These are phyloP conservation scores for Cephaloascus albidus DNA, from an alignment of 805 yeast genomes.

Conservation along the genomic window DNA sequence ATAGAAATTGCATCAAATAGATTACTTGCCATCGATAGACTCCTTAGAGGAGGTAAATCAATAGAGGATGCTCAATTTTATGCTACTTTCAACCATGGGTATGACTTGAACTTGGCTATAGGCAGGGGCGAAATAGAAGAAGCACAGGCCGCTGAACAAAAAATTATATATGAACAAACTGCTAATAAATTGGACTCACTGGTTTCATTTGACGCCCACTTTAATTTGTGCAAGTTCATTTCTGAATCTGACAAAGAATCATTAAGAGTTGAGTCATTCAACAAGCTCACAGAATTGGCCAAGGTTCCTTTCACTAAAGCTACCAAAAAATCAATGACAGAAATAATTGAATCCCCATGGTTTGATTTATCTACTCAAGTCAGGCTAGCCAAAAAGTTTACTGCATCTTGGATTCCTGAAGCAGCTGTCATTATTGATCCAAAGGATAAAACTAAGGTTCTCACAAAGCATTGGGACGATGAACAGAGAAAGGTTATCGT, in stretches of 20 bases:
- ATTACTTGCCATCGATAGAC: constrained; percentile 42
- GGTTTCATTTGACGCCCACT: constrained; percentile 38
- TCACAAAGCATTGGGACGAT: constrained; percentile 55
- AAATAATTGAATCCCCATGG: constrained; percentile 31
- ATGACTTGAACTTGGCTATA: constrained; percentile 30
- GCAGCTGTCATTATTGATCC: constrained; percentile 27
- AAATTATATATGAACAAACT: constrained; percentile 22
- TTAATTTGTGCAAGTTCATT: constrained; percentile 28
- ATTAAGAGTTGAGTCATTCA: constrained; percentile 11
- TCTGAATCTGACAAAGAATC: constrained; percentile 16
- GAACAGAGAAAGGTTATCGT: constrained; percentile 40
- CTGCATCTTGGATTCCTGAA: constrained; percentile 51
- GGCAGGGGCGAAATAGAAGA: constrained; percentile 24
- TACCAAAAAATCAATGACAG: constrained; percentile 28
- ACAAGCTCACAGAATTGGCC: constrained; percentile 9
- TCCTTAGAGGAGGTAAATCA: constrained; percentile 49
- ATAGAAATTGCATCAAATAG: constrained; percentile 36
- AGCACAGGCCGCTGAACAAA: constrained; percentile 12
- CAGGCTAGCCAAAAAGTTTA: constrained; percentile 33
- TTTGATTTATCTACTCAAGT: constrained; percentile 26
- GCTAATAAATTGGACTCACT: constrained; percentile 30
- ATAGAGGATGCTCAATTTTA: constrained; percentile 48
- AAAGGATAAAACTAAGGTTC: constrained; percentile 39
- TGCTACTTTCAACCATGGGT: constrained; percentile 41
- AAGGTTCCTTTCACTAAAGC: constrained; percentile 21